phyloP scores from a whole-genome alignment of 495 filamentous ascomycete genomes.

The Neurospora sublineolata region DNA sequence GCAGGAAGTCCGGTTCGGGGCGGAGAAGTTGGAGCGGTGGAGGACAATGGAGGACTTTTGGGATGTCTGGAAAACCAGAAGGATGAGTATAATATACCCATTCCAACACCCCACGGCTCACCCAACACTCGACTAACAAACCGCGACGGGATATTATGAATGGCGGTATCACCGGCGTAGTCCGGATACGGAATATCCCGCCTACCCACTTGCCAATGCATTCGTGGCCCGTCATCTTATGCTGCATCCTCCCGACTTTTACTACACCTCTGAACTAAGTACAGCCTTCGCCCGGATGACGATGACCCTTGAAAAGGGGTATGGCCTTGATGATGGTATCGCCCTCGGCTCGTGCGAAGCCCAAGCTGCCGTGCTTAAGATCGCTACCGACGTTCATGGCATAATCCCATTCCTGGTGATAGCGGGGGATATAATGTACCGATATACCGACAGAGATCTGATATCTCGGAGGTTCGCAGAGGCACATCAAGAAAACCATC shows the following conservation, averaged over 20 bases:
- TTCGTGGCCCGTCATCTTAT: background rate
- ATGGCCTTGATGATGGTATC: background rate
- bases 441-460: background rate
- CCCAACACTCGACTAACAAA: background rate
- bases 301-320: background rate
- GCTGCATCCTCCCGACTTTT: background rate
- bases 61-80: background rate
- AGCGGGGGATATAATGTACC: background rate
- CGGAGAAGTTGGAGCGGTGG: background rate
- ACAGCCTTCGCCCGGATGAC: background rate
- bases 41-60: background rate
- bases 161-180: background rate
- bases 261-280: background rate
- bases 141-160: background rate
- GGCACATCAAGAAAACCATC: background rate
- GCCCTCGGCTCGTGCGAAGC: background rate
- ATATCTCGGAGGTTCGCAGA: background rate
- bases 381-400: background rate
- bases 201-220: background rate
- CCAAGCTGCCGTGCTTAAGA: background rate
- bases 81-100: background rate
- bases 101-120: background rate
- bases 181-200: background rate
- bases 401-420: background rate
- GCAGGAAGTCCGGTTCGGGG: background rate